These are phyloP conservation scores for Aspergillus clavatus DNA, from an alignment of 2,329 filamentous ascomycete species.

Conservation along the genomic window DNA sequence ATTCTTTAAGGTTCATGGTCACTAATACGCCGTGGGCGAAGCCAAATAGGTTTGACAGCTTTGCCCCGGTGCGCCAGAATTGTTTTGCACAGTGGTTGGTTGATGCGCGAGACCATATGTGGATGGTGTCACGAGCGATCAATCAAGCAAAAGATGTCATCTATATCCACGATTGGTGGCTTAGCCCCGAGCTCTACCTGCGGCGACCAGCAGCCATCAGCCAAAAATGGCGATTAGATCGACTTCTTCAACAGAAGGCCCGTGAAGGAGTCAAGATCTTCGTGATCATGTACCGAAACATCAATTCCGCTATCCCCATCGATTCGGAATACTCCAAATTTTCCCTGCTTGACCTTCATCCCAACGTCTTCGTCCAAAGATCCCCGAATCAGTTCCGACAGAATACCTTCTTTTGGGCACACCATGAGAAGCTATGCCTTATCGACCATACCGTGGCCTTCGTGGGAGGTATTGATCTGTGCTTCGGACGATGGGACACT, in stretches of 20 bases:
- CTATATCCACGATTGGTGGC: conserved; percentile 99
- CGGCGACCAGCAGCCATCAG: conserved; percentile 89
- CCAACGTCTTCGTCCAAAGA: conserved; percentile 91
- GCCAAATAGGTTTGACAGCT: conserved; percentile 84
- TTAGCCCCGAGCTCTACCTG: conserved; percentile 94
- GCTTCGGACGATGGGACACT: conserved; percentile 96
- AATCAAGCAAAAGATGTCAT: conserved; percentile 97
- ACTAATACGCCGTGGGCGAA: conserved; percentile 76
- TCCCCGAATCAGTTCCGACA: conserved; percentile 98
- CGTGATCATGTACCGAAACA: conserved; percentile 95
- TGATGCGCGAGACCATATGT: conserved; percentile 97
- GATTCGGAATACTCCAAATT: conserved; percentile 98
- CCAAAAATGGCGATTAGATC: conserved; percentile 94
- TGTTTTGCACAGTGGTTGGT: conserved; percentile 96
- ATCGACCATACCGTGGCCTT: conserved; percentile 96
- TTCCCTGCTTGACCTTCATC: conserved; percentile 88
- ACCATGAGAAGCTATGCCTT: conserved; percentile 97
- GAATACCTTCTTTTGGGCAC: conserved; percentile 98
- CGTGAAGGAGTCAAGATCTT: conserved; percentile 95
- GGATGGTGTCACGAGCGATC: conserved; percentile 95
- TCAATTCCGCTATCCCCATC: conserved; percentile 94
- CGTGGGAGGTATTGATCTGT: conserved; percentile 90
- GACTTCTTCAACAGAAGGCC: conserved; percentile 88
- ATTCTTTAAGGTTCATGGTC: conserved; percentile 84
- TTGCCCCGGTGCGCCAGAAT: conserved; percentile 78